Conservation (phyloP, 208 protist genomes). For the Leishmania arabica region DNA sequence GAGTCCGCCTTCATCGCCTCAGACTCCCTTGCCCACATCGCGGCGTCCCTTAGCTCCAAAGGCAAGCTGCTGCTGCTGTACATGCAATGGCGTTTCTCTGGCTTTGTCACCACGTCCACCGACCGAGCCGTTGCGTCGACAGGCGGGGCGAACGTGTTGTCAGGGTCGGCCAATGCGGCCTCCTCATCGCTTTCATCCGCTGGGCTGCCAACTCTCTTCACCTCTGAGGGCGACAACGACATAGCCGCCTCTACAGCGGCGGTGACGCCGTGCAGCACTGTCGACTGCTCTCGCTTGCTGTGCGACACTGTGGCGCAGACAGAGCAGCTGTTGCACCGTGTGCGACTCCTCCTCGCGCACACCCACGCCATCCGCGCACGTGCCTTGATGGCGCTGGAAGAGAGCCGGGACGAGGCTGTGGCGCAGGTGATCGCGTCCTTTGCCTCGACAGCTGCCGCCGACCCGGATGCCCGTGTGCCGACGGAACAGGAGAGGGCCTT, state of each 20-base stretch:
- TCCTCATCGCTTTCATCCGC: not conserved
- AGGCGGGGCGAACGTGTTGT: not conserved
- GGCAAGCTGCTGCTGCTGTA: slow-evolving; percentile 34
- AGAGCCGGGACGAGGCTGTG: slow-evolving; percentile 17
- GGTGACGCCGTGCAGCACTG: slow-evolving; percentile 12
- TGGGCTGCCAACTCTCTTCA: slow-evolving; percentile 23
- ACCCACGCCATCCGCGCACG: slow-evolving; percentile 26
- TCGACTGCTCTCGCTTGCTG: slow-evolving; percentile 17
- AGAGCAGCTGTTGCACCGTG: slow-evolving; percentile 27
- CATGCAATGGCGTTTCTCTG: slow-evolving; percentile 30
- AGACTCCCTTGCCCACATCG: slow-evolving; percentile 2
- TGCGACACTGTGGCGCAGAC: slow-evolving; percentile 17
- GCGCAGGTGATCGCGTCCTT: slow-evolving; percentile 15
- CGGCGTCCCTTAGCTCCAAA: slow-evolving; percentile 20
- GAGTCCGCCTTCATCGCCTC: not conserved
- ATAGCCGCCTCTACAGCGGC: slow-evolving; percentile 3
- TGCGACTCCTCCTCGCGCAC: slow-evolving; percentile 23
- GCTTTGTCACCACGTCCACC: not conserved
- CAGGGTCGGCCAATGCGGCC: not conserved
- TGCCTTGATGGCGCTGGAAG: slow-evolving; percentile 24
- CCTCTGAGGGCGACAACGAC: slow-evolving; percentile 15
- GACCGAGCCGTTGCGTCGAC: not conserved
- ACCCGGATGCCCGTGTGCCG: slow-evolving; percentile 19
- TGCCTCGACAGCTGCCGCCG: slow-evolving; percentile 2
- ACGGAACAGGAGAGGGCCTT: slow-evolving; percentile 28